Evolutionary conservation across 179 eudicot species (phyloP).

Genomic region (Silene coronaria): DNA sequence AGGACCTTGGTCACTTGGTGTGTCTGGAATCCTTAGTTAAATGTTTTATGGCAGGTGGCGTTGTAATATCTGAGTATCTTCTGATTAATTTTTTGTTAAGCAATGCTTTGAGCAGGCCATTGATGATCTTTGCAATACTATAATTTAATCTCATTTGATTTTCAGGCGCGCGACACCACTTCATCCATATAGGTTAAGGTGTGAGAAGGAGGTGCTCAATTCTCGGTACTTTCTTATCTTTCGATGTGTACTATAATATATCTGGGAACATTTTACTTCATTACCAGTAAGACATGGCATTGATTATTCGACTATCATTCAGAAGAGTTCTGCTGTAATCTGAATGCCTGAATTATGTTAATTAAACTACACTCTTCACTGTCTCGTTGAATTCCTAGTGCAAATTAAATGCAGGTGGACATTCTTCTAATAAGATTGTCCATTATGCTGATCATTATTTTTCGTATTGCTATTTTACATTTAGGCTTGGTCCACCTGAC

Average conservation of each 20-base stretch:
- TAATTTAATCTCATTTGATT: slow-evolving; percentile 1
- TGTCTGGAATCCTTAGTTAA: neutral
- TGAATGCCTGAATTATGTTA: neutral
- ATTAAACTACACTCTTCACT: neutral
- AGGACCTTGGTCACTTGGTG: neutral
- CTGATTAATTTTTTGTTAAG: neutral
- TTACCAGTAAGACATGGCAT: neutral
- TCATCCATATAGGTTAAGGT: slow-evolving; percentile 60
- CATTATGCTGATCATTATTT: neutral
- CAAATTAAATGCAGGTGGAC: neutral
- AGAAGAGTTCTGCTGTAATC: neutral
- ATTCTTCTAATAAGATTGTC: neutral
- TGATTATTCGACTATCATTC: neutral
- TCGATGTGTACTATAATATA: neutral
- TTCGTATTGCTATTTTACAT: neutral
- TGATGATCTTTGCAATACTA: neutral
- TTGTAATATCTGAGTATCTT: neutral
- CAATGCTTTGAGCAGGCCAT: neutral
- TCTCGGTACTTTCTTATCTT: slow-evolving; percentile 47
- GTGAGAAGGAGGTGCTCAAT: slow-evolving; percentile 84
- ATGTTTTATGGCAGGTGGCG: neutral
- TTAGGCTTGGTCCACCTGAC: slow-evolving; percentile 90
- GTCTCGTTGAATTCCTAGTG: neutral
- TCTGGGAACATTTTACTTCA: neutral
- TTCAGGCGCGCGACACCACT: slow-evolving; percentile 60